phyloP scores from a whole-genome alignment of 768 basidiomycete species.

The Plicaturopsis crispa region DNA sequence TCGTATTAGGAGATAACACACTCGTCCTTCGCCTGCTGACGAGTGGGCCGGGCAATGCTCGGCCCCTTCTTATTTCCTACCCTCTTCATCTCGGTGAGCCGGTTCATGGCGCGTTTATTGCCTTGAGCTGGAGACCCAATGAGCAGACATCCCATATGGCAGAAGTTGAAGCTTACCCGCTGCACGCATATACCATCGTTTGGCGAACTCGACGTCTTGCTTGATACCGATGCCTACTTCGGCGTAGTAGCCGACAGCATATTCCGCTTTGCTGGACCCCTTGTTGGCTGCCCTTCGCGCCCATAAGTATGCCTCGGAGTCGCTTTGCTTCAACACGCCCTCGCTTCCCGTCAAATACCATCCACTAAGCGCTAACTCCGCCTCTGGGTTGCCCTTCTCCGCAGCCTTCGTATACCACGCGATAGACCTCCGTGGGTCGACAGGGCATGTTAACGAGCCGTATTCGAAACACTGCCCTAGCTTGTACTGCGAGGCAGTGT shows the following conservation, averaged over 20 bases:
- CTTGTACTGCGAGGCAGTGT: constrained; percentile 91
- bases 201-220: constrained; percentile 91
- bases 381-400: constrained; percentile 91
- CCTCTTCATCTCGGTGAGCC: constrained; percentile 92
- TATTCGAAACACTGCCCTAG: constrained; percentile 95
- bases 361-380: constrained; percentile 91
- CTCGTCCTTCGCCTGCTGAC: constrained; percentile 91
- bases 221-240: constrained; percentile 98
- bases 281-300: constrained; percentile 94
- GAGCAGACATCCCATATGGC: not conserved
- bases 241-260: constrained; percentile 97
- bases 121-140: constrained; percentile 67
- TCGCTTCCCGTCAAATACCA: constrained; percentile 98
- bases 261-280: constrained; percentile 94
- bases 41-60: constrained; percentile 78
- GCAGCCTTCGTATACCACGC: constrained; percentile 99
- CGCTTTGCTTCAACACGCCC: constrained; percentile 93
- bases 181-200: constrained; percentile 98
- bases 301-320: constrained; percentile 99
- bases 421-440: constrained; percentile 90
- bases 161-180: constrained; percentile 58
- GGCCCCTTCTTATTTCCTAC: constrained; percentile 66
- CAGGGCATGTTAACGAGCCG: constrained; percentile 78
- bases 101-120: constrained; percentile 96
- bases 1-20: constrained; percentile 68